Evolutionary conservation across 2,329 filamentous ascomycete species (phyloP).

Genomic region (Aspergillus amoenus): DNA sequence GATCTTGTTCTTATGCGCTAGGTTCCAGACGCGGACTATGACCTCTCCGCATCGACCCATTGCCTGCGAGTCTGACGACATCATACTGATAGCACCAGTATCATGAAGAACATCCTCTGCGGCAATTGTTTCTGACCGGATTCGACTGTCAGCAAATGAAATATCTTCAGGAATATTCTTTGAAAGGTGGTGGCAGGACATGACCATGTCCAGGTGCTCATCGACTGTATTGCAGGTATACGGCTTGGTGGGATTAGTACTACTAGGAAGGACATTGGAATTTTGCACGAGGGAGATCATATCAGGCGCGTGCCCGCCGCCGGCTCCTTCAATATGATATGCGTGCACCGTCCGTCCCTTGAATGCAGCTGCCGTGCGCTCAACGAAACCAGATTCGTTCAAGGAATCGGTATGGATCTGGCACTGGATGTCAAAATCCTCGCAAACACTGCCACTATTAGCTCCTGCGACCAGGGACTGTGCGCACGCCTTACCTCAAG

Average conservation of each 20-base stretch:
- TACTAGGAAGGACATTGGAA: slow-evolving; percentile 81
- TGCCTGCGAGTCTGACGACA: slow-evolving; percentile 91
- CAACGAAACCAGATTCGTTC: slow-evolving; percentile 96
- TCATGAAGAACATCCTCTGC: slow-evolving; percentile 96
- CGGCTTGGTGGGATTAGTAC: slow-evolving; percentile 88
- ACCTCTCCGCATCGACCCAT: slow-evolving; percentile 98
- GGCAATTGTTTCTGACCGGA: slow-evolving; percentile 92
- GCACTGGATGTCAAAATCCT: slow-evolving; percentile 88
- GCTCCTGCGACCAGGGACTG: too few species aligned
- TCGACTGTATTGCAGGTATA: slow-evolving; percentile 91
- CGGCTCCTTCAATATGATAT: slow-evolving; percentile 94
- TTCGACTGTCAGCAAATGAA: slow-evolving; percentile 90
- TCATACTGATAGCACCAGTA: slow-evolving; percentile 93
- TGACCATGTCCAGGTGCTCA: slow-evolving; percentile 96
- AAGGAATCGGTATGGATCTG: slow-evolving; percentile 95
- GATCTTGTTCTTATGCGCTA: slow-evolving; percentile 92
- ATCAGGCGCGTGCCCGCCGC: slow-evolving; percentile 91
- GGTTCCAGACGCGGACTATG: slow-evolving; percentile 91
- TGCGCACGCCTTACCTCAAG: slow-evolving; percentile 40
- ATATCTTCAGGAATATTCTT: slow-evolving; percentile 94
- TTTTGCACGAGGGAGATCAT: slow-evolving; percentile 93
- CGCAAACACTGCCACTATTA: slow-evolving; percentile 62
- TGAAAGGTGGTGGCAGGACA: slow-evolving; percentile 94
- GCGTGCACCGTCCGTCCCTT: slow-evolving; percentile 88
- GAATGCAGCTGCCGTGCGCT: slow-evolving; percentile 83